Conservation (phyloP, 208 protist genomes). For the Naegleria fowleri region DNA sequence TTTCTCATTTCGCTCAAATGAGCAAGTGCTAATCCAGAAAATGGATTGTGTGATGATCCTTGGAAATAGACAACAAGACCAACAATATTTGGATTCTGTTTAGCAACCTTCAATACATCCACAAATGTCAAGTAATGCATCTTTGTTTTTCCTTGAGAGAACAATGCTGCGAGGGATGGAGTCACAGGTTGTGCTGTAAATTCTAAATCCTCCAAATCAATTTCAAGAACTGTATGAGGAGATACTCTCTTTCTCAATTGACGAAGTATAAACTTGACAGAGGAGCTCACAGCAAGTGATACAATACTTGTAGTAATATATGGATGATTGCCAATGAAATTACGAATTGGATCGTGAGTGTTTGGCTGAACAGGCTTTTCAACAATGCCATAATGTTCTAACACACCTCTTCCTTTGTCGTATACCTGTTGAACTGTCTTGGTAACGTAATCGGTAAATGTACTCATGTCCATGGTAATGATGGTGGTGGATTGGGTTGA, state of each 20-base stretch:
- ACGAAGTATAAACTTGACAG: background rate
- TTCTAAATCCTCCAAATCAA: background rate
- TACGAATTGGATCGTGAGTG: background rate
- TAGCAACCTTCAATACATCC: background rate
- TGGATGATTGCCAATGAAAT: background rate
- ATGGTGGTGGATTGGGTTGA: background rate
- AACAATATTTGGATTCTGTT: background rate
- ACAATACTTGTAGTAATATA: background rate
- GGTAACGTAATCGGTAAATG: background rate
- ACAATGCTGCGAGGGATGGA: background rate
- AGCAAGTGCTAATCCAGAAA: background rate
- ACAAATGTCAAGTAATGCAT: slow-evolving; percentile 13
- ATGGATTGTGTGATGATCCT: background rate
- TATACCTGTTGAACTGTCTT: background rate
- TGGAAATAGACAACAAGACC: background rate
- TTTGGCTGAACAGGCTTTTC: background rate
- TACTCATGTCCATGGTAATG: background rate
- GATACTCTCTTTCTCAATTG: background rate
- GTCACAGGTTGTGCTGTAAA: background rate
- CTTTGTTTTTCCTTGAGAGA: background rate
- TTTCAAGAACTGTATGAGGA: background rate
- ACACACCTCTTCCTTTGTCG: background rate
- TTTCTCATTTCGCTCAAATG: background rate
- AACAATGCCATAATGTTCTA: background rate
- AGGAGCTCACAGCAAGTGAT: background rate